Conservation (phyloP, 768 basidiomycete genomes). For the Lentinula raphanica region DNA sequence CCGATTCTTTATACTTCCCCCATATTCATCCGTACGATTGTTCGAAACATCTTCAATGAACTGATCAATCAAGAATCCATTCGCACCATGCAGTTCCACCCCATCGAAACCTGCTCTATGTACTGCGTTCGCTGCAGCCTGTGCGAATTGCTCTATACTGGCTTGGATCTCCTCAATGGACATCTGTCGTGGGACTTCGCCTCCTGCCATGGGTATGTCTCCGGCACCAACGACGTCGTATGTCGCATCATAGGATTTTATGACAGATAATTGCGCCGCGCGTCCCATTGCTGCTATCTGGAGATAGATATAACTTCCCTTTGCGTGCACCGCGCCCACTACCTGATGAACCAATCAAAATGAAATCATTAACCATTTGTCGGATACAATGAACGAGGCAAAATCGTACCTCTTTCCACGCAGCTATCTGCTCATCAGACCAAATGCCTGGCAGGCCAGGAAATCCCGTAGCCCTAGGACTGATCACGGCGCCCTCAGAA, state of each 20-base stretch:
- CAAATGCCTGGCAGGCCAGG: constrained; percentile 32
- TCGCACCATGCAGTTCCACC: constrained; percentile 31
- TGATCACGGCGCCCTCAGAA: constrained; percentile 33
- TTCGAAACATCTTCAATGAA: constrained; percentile 39
- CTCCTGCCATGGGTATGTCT: constrained; percentile 4
- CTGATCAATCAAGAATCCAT: constrained; percentile 34
- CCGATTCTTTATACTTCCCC: constrained; percentile 45
- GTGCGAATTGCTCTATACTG: constrained; percentile 30
- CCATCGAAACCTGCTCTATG: constrained; percentile 42
- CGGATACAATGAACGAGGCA: background rate
- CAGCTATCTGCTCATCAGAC: constrained; percentile 28
- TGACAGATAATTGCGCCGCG: constrained; percentile 14
- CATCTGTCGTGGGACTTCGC: constrained; percentile 23
- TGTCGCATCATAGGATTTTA: constrained; percentile 12
- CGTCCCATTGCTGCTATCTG: constrained; percentile 46
- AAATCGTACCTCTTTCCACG: constrained; percentile 1
- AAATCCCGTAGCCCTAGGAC: constrained; percentile 22
- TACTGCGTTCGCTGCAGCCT: constrained; percentile 37
- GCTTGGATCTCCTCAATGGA: constrained; percentile 33
- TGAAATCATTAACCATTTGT: too few species aligned
- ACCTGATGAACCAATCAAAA: constrained; percentile 27
- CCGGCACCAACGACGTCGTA: constrained; percentile 20
- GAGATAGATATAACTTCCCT: constrained; percentile 38
- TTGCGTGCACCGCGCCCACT: constrained; percentile 45
- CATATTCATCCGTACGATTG: constrained; percentile 45